These are phyloP conservation scores for Skeletonema marinoi DNA, from an alignment of 108 stramenopile species.

Conservation along the genomic window DNA sequence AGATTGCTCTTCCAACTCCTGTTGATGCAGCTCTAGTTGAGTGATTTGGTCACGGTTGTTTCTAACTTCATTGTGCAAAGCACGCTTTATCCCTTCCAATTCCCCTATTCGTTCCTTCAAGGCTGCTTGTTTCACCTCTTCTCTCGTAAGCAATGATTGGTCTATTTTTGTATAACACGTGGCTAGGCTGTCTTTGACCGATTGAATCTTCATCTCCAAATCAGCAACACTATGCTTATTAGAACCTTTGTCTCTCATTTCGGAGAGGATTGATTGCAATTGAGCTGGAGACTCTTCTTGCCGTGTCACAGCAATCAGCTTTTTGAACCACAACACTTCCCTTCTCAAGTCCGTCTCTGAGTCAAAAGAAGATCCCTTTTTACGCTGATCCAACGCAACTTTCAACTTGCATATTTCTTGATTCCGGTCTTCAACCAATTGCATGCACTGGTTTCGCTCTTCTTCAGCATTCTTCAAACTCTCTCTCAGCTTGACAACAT, in stretches of 20 bases:
- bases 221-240: not conserved
- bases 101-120: not conserved
- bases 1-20: not conserved
- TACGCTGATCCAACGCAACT: constrained; percentile 5
- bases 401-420: constrained; percentile 37
- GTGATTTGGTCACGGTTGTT: not conserved
- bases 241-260: not conserved
- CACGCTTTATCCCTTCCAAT: not conserved
- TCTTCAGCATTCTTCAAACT: constrained; percentile 30
- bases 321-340: constrained; percentile 23
- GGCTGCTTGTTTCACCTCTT: not conserved
- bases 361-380: not conserved
- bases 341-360: not conserved
- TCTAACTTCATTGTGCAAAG: constrained; percentile 4
- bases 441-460: constrained; percentile 32
- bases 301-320: constrained; percentile 1
- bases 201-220: constrained; percentile 15
- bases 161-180: not conserved
- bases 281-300: not conserved
- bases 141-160: not conserved
- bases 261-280: constrained; percentile 1
- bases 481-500: constrained; percentile 40
- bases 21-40: not conserved
- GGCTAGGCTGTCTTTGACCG: not conserved
- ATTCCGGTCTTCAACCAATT: constrained; percentile 43